Conservation (phyloP, 352 stramenopile species). For the Hyaloperonospora arabidopsidis region DNA sequence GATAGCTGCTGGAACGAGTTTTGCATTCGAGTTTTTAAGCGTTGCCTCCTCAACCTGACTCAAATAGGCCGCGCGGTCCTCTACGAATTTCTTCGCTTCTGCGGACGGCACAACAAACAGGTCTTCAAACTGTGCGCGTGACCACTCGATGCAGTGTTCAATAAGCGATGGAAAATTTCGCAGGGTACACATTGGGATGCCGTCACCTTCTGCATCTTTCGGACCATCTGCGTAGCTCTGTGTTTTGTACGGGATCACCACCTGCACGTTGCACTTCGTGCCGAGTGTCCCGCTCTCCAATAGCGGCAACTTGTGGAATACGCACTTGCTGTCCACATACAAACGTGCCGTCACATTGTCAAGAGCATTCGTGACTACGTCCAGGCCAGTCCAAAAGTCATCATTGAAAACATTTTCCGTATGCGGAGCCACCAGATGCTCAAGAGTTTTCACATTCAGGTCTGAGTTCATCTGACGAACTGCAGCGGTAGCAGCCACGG, state of each 20-base stretch:
- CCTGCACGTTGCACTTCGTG: slow-evolving; percentile 96
- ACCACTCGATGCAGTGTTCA: slow-evolving; percentile 99
- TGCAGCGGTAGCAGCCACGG: slow-evolving; percentile 65
- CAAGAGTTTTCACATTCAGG: slow-evolving; percentile 74
- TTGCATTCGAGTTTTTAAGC: slow-evolving; percentile 67
- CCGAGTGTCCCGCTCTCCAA: slow-evolving; percentile 97
- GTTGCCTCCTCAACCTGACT: slow-evolving; percentile 58
- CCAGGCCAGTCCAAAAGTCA: slow-evolving; percentile 71
- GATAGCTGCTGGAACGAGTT: slow-evolving; percentile 55
- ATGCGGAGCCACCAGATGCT: slow-evolving; percentile 71
- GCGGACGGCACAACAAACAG: slow-evolving; percentile 72
- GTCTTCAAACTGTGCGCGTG: slow-evolving; percentile 83
- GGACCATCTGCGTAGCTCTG: slow-evolving; percentile 93
- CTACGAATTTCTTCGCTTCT: slow-evolving; percentile 82
- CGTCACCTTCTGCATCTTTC: slow-evolving; percentile 96
- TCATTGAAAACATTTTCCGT: slow-evolving; percentile 80
- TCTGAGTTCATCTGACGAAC: slow-evolving; percentile 68
- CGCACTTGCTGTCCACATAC: slow-evolving; percentile 97
- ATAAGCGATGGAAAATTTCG: slow-evolving; percentile 97
- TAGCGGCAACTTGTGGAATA: slow-evolving; percentile 95
- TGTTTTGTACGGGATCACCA: slow-evolving; percentile 80
- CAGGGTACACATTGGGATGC: slow-evolving; percentile 98
- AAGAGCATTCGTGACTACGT: slow-evolving; percentile 97
- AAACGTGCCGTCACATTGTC: slow-evolving; percentile 98
- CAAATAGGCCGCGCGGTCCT: slow-evolving; percentile 69